Evolutionary conservation across 257 asterid species (phyloP).

Genomic region (Verbena officinalis): DNA sequence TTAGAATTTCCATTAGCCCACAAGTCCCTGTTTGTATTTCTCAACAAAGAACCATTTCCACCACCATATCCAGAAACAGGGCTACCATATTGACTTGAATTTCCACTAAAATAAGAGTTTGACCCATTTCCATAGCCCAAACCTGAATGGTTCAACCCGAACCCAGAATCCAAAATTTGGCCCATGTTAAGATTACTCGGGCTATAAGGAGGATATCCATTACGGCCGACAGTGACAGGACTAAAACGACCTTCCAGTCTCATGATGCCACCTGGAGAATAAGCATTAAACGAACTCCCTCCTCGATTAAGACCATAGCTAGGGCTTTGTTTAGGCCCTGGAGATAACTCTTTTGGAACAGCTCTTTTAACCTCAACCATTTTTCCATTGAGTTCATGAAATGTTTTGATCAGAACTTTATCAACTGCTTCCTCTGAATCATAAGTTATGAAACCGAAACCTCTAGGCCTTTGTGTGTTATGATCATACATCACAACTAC

Average conservation of each 20-base stretch:
- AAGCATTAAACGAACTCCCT: slow-evolving; percentile 49
- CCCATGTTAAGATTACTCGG: slow-evolving; percentile 53
- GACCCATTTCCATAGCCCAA: slow-evolving; percentile 54
- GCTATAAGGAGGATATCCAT: slow-evolving; percentile 62
- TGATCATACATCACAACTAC: slow-evolving; percentile 61
- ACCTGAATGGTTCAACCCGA: slow-evolving; percentile 45
- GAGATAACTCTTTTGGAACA: slow-evolving; percentile 48
- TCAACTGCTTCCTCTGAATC: slow-evolving; percentile 60
- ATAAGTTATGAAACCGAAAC: slow-evolving; percentile 51
- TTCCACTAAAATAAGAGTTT: slow-evolving; percentile 50
- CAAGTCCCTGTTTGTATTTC: slow-evolving; percentile 41
- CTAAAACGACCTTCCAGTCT: slow-evolving; percentile 66
- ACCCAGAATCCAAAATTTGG: slow-evolving; percentile 49
- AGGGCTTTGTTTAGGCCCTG: slow-evolving; percentile 39
- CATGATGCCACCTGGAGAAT: slow-evolving; percentile 51
- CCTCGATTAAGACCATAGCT: slow-evolving; percentile 56
- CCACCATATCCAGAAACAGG: slow-evolving; percentile 50
- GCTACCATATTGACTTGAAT: slow-evolving; percentile 42
- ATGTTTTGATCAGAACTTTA: slow-evolving; percentile 43
- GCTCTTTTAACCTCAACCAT: slow-evolving; percentile 62
- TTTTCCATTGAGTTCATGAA: slow-evolving; percentile 56
- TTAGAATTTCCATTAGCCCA: slow-evolving; percentile 53
- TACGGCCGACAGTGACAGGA: slow-evolving; percentile 58
- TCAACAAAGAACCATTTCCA: slow-evolving; percentile 54
- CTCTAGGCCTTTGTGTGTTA: slow-evolving; percentile 60